Percentiles rank a stretch among this genome's conserved stretches.
phyloP scores from a whole-genome alignment of 345 rosid genomes.

The Trapa incisa region DNA sequence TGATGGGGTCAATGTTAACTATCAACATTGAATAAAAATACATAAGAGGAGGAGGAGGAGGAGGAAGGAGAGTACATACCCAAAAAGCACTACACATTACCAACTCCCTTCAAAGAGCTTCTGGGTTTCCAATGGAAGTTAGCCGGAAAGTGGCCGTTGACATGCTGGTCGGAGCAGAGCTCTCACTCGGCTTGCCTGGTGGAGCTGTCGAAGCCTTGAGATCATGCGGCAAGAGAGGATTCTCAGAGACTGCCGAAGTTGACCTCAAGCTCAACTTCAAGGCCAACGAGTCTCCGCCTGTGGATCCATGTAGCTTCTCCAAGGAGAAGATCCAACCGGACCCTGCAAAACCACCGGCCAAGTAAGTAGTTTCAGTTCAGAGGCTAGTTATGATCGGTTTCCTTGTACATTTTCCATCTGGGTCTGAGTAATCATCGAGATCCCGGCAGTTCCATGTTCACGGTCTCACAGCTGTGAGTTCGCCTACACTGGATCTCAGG shows the following conservation, averaged over 20 bases:
- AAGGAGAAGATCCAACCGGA: not conserved
- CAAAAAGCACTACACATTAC: not conserved
- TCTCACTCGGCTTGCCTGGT: not conserved
- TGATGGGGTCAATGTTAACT: not conserved
- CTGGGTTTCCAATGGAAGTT: not conserved
- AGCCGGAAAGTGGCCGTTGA: not conserved
- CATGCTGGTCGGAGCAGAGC: slow-evolving; percentile 2
- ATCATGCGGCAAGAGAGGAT: not conserved
- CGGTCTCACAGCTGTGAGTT: no score
- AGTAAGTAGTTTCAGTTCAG: not conserved
- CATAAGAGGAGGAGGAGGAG: not conserved
- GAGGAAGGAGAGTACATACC: not conserved
- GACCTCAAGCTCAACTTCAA: not conserved
- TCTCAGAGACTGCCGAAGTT: not conserved
- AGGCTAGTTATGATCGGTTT: not conserved
- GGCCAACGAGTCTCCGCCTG: not conserved
- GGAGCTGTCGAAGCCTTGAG: not conserved
- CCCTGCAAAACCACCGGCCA: not conserved
- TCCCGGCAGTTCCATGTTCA: no score
- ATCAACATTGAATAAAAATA: not conserved
- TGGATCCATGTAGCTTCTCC: not conserved
- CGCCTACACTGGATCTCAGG: slow-evolving; percentile 18
- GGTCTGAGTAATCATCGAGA: no score
- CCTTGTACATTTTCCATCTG: no score
- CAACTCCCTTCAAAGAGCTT: not conserved